Evolutionary conservation across 1,139 yeast genomes (phyloP).

Genomic region (Diutina mesorugosa): DNA sequence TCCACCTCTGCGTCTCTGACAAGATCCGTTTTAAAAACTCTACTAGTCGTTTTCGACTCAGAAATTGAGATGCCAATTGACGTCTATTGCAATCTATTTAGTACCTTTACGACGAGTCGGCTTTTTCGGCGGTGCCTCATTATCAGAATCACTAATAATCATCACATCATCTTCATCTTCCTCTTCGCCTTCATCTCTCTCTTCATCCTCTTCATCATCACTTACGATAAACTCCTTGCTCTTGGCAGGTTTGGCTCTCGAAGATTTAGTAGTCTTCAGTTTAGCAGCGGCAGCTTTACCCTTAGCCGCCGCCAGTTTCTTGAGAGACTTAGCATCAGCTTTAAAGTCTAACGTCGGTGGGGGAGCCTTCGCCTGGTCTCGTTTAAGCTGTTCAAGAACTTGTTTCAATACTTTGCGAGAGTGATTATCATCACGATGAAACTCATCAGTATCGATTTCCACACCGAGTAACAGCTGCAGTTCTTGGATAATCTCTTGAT

Average conservation of each 20-base stretch:
- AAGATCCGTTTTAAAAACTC: no score
- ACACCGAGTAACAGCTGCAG: background rate
- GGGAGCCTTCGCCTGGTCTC: background rate
- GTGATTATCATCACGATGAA: background rate
- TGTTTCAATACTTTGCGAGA: background rate
- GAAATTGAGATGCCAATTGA: no score
- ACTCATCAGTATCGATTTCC: background rate
- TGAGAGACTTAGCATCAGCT: background rate
- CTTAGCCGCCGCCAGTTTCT: background rate
- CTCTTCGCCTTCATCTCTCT: background rate
- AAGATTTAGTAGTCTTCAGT: background rate
- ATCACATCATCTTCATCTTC: background rate
- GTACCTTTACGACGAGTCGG: background rate
- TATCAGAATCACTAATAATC: background rate
- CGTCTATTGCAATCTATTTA: no score
- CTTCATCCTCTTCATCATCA: background rate
- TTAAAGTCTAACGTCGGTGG: background rate
- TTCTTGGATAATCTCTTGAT: constrained; percentile 46
- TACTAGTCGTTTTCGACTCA: no score
- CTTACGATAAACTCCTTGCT: background rate
- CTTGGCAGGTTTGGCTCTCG: background rate
- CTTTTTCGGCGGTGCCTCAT: background rate
- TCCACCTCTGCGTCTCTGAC: no score
- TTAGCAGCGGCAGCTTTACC: background rate
- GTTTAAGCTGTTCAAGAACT: background rate